Evolutionary conservation across 345 rosid genomes (phyloP).

Genomic region (Hibiscus syriacus): DNA sequence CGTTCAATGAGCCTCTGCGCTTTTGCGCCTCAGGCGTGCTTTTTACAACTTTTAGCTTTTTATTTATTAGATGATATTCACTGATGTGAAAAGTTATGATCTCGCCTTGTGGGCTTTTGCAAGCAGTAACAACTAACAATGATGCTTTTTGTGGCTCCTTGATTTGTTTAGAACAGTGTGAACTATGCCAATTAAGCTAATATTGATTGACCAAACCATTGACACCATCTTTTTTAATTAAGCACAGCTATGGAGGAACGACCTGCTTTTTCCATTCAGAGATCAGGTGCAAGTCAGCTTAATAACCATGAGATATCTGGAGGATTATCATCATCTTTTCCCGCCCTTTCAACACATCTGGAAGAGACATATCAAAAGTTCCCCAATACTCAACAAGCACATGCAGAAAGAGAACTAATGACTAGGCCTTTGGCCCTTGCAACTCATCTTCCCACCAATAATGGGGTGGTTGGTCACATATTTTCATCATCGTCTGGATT

Average conservation of each 20-base stretch:
- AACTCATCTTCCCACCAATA: slow-evolving; percentile 34
- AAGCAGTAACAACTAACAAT: slow-evolving; percentile 6
- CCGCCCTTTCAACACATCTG: slow-evolving; percentile 37
- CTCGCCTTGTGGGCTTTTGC: slow-evolving; percentile 6
- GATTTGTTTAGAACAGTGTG: slow-evolving; percentile 5
- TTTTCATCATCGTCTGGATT: slow-evolving; percentile 72
- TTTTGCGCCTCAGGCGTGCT: too few relatives aligned
- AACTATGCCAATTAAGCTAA: slow-evolving; percentile 3
- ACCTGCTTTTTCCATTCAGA: slow-evolving; percentile 46
- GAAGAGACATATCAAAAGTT: slow-evolving; percentile 40
- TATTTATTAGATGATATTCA: slow-evolving; percentile 2
- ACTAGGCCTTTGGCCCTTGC: slow-evolving; percentile 38
- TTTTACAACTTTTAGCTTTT: too few relatives aligned
- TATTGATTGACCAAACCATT: slow-evolving; percentile 13
- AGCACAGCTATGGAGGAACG: slow-evolving; percentile 54
- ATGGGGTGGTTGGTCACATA: slow-evolving; percentile 56
- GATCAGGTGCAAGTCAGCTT: slow-evolving; percentile 49
- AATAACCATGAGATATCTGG: slow-evolving; percentile 41
- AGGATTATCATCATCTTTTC: slow-evolving; percentile 44
- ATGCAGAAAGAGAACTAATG: slow-evolving; percentile 30
- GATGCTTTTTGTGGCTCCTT: slow-evolving; percentile 18
- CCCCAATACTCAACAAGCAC: slow-evolving; percentile 37
- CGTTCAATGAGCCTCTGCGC: too few relatives aligned
- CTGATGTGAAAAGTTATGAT: slow-evolving; percentile 14
- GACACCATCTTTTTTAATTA: slow-evolving; percentile 9